Evolutionary conservation across 139 green algal genomes (phyloP).

Genomic region (Diplosphaera chodatii): DNA sequence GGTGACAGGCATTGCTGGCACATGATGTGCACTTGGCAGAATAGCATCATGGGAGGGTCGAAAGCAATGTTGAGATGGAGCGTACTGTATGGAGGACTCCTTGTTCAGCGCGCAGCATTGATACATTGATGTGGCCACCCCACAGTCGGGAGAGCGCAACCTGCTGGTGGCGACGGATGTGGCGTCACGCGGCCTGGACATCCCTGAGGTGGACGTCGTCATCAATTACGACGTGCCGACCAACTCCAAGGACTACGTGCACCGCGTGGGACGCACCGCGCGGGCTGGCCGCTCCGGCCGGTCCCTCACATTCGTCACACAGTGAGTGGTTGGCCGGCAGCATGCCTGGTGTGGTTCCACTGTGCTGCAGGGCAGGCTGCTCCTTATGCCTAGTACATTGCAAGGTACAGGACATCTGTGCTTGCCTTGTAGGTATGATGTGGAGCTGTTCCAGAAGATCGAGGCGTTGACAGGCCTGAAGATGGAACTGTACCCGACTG

Average conservation of each 20-base stretch:
- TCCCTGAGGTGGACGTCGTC: slow-evolving; percentile 90
- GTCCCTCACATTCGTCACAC: slow-evolving; percentile 90
- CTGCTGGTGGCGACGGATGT: slow-evolving; percentile 90
- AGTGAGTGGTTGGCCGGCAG: slow-evolving; percentile 51
- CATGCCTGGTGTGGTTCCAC: too few species aligned
- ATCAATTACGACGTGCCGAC: slow-evolving; percentile 96
- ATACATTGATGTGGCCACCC: neutral
- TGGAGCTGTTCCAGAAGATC: slow-evolving; percentile 97
- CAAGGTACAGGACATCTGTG: neutral
- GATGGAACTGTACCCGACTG: slow-evolving; percentile 71
- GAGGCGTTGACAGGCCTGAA: slow-evolving; percentile 83
- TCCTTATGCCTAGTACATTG: neutral
- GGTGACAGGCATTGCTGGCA: slow-evolving; percentile 32
- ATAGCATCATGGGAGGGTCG: too few species aligned
- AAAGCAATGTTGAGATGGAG: too few species aligned
- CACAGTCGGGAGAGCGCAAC: slow-evolving; percentile 57
- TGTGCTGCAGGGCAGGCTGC: neutral
- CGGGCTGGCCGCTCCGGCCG: slow-evolving; percentile 85
- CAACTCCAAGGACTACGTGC: slow-evolving; percentile 95
- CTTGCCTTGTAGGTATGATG: slow-evolving; percentile 75
- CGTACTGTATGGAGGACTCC: too few species aligned
- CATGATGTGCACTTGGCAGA: too few species aligned
- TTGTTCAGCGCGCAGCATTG: too few species aligned
- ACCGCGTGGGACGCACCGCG: slow-evolving; percentile 92
- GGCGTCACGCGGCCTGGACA: slow-evolving; percentile 87